Evolutionary conservation across 2,329 filamentous ascomycete species (phyloP), one percentile per base, ranked within the genome.

Genomic region (Fulvia fulva): DNA sequence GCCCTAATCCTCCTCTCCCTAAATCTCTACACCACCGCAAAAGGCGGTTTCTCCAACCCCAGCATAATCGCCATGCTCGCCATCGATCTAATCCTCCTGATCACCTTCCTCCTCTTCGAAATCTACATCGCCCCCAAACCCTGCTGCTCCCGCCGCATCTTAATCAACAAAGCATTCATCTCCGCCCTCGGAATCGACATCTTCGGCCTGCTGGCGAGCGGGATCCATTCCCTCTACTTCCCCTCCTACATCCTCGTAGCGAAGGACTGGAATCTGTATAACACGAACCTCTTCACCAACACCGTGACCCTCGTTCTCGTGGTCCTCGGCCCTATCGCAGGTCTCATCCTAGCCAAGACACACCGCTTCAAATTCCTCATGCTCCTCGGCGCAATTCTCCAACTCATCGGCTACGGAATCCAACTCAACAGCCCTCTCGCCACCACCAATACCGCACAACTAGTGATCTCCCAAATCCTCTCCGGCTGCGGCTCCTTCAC

Each of bases 351-450:
- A 28, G 63, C 72, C 0, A 44, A 51, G 22, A 73, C 75, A 0
- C 76, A 78, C 55, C 70, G 75, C 1, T 79, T 78, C 72, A 78
- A 77, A 68, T 63, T 68, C 7, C 55, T 78, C 19, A 74, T 74
- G 73, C 57, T 78, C 26, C 65, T 76, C 34, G 77, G 75, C 11
- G 72, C 72, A 2, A 67, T 63, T 0, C 63, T 71, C 0, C 75
- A 67, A n/a, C 57, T 77, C 1, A 51, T 77, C 19, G 75, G 69
- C 5, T 76, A 76, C 37, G 75, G 70, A 3, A 56, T 77, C 5
- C 64, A 75, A 2, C 57, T 78, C 28, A 60, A 64, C 2, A 52
- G 59, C 14, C 62, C 65, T 45, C 57, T 62, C 11, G 76, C 71
- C 67, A 72, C 71, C 0, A 68, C 72, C 41, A 69, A 64, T 44